These are phyloP conservation scores for Nidularia pulvinata DNA, from an alignment of 768 basidiomycete species.

Conservation along the genomic window DNA sequence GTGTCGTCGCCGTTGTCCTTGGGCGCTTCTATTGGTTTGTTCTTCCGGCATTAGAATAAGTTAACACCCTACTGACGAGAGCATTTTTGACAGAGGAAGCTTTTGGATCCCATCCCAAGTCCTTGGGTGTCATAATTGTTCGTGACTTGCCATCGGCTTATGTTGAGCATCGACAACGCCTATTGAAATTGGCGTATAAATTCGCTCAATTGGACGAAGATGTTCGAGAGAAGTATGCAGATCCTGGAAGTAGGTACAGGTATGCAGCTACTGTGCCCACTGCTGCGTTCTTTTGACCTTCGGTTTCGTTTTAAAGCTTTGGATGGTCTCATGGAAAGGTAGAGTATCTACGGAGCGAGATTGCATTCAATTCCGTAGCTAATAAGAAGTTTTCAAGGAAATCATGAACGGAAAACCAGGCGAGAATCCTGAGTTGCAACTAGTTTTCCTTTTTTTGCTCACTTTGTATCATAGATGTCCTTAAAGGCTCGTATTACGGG, in stretches of 20 bases:
- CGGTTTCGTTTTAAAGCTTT: conserved; percentile 48
- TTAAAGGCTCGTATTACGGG: conserved; percentile 96
- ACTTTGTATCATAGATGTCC: conserved; percentile 45
- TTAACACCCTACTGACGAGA: neutral
- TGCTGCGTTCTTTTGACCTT: neutral
- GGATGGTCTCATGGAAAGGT: conserved; percentile 99
- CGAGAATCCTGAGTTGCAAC: conserved; percentile 13
- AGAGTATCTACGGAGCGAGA: conserved; percentile 1
- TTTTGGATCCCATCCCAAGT: conserved; percentile 78
- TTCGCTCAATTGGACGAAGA: conserved; percentile 74
- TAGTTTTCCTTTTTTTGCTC: neutral
- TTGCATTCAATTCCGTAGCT: neutral
- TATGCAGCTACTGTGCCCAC: conserved; percentile 22
- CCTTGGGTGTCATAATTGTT: conserved; percentile 81
- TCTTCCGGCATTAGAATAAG: neutral
- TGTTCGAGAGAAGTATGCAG: conserved; percentile 72
- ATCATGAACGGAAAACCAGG: conserved; percentile 95
- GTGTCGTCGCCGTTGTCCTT: conserved; percentile 19
- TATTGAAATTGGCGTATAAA: conserved; percentile 73
- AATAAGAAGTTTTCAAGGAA: conserved; percentile 47
- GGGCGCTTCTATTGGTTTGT: conserved; percentile 56
- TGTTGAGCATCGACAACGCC: conserved; percentile 56
- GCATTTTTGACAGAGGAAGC: conserved; percentile 53
- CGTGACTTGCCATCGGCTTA: conserved; percentile 79
- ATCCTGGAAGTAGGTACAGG: conserved; percentile 77